A percentile compares a stretch with the other conserved stretches of the same genome.
Conservation (phyloP, 345 rosid genomes). For the Arabidopsis arenosa region DNA sequence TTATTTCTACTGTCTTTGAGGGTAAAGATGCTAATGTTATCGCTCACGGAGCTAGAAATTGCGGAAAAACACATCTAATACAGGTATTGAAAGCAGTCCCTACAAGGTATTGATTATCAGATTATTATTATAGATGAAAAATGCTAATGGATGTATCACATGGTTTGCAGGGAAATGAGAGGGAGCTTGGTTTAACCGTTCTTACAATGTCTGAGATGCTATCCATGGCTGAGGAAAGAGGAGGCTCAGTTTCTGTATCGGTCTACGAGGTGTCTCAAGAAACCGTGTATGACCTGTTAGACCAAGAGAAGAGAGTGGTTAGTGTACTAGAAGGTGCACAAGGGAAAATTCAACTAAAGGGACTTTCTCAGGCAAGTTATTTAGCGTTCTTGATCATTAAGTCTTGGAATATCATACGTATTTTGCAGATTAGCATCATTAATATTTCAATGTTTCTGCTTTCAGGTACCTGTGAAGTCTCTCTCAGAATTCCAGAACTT, state of each 20-base stretch:
- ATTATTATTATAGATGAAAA: neutral
- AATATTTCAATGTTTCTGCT: constrained; percentile 23
- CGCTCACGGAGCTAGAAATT: constrained; percentile 74
- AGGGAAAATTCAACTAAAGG: constrained; percentile 69
- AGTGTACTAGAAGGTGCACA: constrained; percentile 53
- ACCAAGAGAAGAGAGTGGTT: constrained; percentile 54
- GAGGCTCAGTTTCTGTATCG: constrained; percentile 50
- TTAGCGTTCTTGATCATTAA: constrained; percentile 6
- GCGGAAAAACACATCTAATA: constrained; percentile 64
- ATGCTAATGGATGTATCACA: constrained; percentile 7
- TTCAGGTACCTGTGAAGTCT: constrained; percentile 64
- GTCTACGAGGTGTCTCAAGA: constrained; percentile 63
- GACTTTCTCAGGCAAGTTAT: constrained; percentile 75
- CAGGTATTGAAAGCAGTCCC: constrained; percentile 50
- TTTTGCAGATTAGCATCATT: constrained; percentile 13
- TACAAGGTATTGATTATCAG: neutral
- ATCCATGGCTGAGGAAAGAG: constrained; percentile 50
- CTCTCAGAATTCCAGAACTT: constrained; percentile 57
- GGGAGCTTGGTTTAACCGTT: constrained; percentile 55
- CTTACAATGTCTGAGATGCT: constrained; percentile 58
- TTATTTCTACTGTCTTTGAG: constrained; percentile 56
- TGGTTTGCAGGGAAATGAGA: constrained; percentile 60
- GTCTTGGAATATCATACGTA: neutral
- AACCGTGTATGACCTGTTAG: constrained; percentile 57
- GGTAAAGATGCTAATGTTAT: constrained; percentile 63